Evolutionary conservation across 2,329 filamentous ascomycete species (phyloP), one percentile per base, ranked within the genome.

Genomic region (Ploettnerulaceae sp.): DNA sequence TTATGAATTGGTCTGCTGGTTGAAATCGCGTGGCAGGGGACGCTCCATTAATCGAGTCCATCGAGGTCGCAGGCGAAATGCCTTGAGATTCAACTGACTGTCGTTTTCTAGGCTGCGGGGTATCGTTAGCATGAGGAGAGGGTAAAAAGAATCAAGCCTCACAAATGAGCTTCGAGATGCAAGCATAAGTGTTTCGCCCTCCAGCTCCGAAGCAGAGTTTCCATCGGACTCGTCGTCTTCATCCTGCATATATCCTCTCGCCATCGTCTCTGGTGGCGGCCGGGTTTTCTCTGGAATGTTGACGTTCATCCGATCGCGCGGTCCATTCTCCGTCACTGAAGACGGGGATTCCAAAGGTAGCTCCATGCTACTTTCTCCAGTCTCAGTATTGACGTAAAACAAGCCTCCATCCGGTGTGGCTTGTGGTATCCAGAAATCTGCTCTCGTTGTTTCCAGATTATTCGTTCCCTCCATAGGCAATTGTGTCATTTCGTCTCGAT

Each of bases 341-440:
- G 81, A 82, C 1, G 93, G 90, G 12, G 91, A 91, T 65, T 98
- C 93, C 20, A 98, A 75, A 1, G 93, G 93, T 51, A 98, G 72
- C 64, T 98, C 93, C 80, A 90, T 93, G 53, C 87, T 94, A 63
- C 87, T 94, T 61, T 94, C 89, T 45, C 91, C 90, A 0, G 93
- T 98, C 71, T 96, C 82, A 53, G 91, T 97, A 67, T 98, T 98
- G 75, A 95, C 97, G 70, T 97, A 98, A 68, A 94, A 98, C 18
- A 98, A 70, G 47, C 90, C 79, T 44, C 93, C 93, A 64, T 97
- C 90, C 1, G 88, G 81, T 0, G 93, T 98, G 11, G 90, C 93
- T 70, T 98, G 93, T 14, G 93, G 93, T 57, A 98, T 95, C 93
- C 93, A 98, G 64, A 95, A 98, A 56, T 94, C 91, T 35, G 91